Percentiles rank a stretch among this genome's conserved stretches.
Evolutionary conservation across 2,329 filamentous ascomycete genomes (phyloP).

Genomic region (Neofusicoccum cordaticola): DNA sequence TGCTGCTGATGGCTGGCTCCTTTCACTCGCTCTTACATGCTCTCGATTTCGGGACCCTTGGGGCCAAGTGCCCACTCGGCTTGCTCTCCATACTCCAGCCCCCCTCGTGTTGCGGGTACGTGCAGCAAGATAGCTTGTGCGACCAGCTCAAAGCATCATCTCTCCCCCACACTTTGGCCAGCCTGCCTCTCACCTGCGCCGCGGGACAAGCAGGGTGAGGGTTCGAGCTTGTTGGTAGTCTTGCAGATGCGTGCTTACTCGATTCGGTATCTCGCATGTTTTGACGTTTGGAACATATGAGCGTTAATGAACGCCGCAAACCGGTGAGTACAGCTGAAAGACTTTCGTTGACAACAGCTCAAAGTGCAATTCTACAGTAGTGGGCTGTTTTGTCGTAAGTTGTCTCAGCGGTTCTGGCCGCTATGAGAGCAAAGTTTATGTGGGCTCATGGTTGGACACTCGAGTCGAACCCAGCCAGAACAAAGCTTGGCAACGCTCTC

Average conservation of each 20-base stretch:
- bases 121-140: neutral
- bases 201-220: neutral
- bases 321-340: neutral
- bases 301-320: neutral
- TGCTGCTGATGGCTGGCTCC: neutral
- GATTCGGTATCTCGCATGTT: neutral
- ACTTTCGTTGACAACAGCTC: neutral
- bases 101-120: slow-evolving; percentile 4
- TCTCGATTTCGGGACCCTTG: neutral
- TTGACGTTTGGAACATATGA: neutral
- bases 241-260: neutral
- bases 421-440: neutral
- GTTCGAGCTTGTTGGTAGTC: neutral
- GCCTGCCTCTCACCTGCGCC: neutral
- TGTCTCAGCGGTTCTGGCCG: neutral
- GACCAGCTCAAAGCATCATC: neutral
- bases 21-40: neutral
- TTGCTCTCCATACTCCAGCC: neutral
- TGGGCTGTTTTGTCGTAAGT: neutral
- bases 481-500: slow-evolving; percentile 3
- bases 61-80: neutral
- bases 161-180: neutral
- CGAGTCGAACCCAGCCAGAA: neutral
- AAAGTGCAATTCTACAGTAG: neutral
- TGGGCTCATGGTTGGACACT: neutral